Evolutionary conservation across 768 basidiomycete species (phyloP).

Genomic region (Psilocybe cyanescens): DNA sequence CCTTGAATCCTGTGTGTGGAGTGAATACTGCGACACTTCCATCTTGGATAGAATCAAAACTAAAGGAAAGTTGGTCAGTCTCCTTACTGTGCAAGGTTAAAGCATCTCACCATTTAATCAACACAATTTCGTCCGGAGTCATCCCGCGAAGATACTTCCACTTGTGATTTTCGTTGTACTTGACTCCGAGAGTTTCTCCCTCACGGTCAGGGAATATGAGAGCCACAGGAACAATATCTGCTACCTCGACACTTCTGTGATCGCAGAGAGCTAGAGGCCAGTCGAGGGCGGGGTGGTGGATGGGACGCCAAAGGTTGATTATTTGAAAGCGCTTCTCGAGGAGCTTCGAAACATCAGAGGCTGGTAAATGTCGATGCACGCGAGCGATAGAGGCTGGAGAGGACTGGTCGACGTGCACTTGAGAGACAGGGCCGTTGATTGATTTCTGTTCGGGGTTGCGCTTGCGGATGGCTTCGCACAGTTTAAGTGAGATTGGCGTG

Average conservation of each 20-base stretch:
- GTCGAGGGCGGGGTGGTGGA: constrained; percentile 48
- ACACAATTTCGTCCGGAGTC: constrained; percentile 48
- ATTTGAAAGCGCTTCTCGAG: constrained; percentile 56
- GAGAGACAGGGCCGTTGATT: constrained; percentile 37
- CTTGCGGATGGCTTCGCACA: constrained; percentile 48
- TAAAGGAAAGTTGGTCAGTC: constrained; percentile 3
- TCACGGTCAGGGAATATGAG: constrained; percentile 52
- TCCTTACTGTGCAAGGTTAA: not conserved
- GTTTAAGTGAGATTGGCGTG: not conserved
- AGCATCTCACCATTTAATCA: constrained; percentile 51
- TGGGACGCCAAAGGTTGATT: constrained; percentile 67
- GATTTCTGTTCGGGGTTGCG: constrained; percentile 36
- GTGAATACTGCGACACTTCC: constrained; percentile 57
- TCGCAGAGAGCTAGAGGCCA: constrained; percentile 59
- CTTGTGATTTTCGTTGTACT: constrained; percentile 47
- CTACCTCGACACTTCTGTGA: constrained; percentile 45
- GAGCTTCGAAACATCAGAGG: constrained; percentile 44
- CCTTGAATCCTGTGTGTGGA: constrained; percentile 63
- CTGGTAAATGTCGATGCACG: constrained; percentile 54
- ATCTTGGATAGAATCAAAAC: constrained; percentile 36
- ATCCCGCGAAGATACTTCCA: constrained; percentile 56
- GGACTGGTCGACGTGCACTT: constrained; percentile 59
- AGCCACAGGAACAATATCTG: constrained; percentile 47
- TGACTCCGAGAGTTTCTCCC: constrained; percentile 54
- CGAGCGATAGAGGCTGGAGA: constrained; percentile 45